Base-by-base conservation (phyloP, 257 asterid species). In the Nicotiana otophora region DNA sequence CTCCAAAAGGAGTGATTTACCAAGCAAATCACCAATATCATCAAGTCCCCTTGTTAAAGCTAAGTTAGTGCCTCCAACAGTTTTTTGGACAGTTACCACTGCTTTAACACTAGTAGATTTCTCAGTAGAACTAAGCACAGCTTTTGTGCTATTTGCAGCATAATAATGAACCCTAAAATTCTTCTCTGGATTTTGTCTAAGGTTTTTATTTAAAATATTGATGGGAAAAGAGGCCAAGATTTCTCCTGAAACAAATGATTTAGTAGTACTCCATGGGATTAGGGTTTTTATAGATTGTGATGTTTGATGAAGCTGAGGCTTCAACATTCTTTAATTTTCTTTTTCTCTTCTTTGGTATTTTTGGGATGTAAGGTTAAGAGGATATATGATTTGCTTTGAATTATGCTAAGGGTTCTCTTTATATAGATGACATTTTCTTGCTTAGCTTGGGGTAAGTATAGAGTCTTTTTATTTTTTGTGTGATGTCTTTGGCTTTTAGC, bases 51-150 rank as follows among this genome's bases (percentile, higher is more conserved):
- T 78, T 61, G 33, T 23, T 28, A 81, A 46, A 2, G 36, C 20
- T 5, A 84, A 19, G 63, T 77, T n/a, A 3, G 67, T 8, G 8
- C 92, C 91, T 0, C 91, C 93, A 11, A 83, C 85, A 4, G 92
- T 85, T 11, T 83, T 78, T 33, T 84, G 87, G 78, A 87, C 96
- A 1, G 89, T 89, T 5, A 93, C 76, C n/a, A 83, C 81, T 4
- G 86, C 95, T 68, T 86, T 91, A 2, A 86, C 88, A 2, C 42
- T 53, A 16, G 86, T 82, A 6, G 88, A 16, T 39, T 82, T 88
- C 63, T 82, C 84, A 7, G 81, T 26, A 26, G 84, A 12, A 60
- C 46, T 51, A 1, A 72, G 30, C n/a, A 60, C 33, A 34, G 92
- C 93, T 76, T 83, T 89, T 5, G 84, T 83, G 20, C 66, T 83